phyloP scores from a whole-genome alignment of 257 asterid genomes.

The Fraxinus excelsior region DNA sequence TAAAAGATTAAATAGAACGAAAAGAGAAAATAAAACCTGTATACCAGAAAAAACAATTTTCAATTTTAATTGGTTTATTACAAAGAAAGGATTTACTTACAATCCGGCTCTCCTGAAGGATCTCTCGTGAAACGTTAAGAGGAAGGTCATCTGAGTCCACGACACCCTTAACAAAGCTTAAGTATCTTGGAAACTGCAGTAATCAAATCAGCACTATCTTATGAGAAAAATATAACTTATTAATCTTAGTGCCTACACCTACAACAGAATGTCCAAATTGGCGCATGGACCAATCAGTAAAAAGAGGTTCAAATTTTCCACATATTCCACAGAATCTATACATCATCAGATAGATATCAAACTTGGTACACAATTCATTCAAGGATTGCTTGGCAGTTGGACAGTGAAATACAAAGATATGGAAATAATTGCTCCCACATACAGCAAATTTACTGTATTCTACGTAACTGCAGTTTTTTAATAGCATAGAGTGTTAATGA shows the following conservation, averaged over 20 bases:
- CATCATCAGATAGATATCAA: background rate
- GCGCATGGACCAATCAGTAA: background rate
- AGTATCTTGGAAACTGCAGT: constrained; percentile 92
- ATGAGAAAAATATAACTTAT: background rate
- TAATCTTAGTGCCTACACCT: background rate
- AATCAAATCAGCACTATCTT: constrained; percentile 20
- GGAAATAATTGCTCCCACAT: background rate
- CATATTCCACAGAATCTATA: background rate
- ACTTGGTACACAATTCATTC: background rate
- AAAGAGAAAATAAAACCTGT: background rate
- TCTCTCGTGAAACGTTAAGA: constrained; percentile 96
- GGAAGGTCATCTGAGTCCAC: constrained; percentile 99
- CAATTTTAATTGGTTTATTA: background rate
- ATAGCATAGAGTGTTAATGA: background rate
- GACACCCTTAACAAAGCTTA: constrained; percentile 98
- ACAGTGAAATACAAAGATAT: background rate
- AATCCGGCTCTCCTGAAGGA: constrained; percentile 98
- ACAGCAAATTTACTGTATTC: background rate
- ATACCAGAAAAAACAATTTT: background rate
- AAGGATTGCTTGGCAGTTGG: background rate
- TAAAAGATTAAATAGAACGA: background rate
- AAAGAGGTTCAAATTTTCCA: background rate
- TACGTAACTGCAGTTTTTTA: background rate
- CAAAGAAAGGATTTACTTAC: constrained; percentile 45
- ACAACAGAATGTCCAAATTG: background rate